Conservation (phyloP, 1,139 yeast genomes). For the Scheffersomyces illinoinensis region DNA sequence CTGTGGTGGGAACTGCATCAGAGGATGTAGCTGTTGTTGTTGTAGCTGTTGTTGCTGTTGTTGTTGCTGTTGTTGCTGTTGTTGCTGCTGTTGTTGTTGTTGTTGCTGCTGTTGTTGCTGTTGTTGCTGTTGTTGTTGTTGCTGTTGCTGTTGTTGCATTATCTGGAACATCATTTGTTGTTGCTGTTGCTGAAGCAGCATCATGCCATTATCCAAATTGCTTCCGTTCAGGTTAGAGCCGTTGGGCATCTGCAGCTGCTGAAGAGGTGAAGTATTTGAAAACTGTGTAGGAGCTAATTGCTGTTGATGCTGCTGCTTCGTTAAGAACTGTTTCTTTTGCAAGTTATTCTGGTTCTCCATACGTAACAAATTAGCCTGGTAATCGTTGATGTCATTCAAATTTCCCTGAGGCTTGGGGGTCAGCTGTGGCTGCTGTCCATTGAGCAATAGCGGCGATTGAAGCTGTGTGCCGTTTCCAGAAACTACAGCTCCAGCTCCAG, state of each 20-base stretch:
- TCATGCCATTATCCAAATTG: conserved; percentile 1
- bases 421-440: conserved; percentile 9
- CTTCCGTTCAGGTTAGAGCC: conserved; percentile 7
- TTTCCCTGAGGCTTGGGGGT: conserved; percentile 8
- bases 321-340: conserved; percentile 25
- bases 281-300: neutral
- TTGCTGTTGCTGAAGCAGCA: conserved; percentile 10
- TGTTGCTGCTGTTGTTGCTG: conserved; percentile 3
- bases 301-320: conserved; percentile 20
- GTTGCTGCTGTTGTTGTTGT: conserved; percentile 9
- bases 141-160: conserved; percentile 2
- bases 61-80: conserved; percentile 4
- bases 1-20: neutral
- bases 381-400: conserved; percentile 20
- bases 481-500: conserved; percentile 2
- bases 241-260: conserved; percentile 2
- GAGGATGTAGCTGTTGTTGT: neutral
- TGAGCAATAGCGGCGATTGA: conserved; percentile 5
- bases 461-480: conserved; percentile 2
- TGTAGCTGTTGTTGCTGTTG: conserved; percentile 6
- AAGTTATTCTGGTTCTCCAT: conserved; percentile 29
- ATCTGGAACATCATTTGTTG: conserved; percentile 10
- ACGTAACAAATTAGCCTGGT: conserved; percentile 24
- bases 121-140: conserved; percentile 7
- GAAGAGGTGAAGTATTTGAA: neutral